phyloP scores from a whole-genome alignment of 495 filamentous ascomycete species.

The Penicillium nucicola region DNA sequence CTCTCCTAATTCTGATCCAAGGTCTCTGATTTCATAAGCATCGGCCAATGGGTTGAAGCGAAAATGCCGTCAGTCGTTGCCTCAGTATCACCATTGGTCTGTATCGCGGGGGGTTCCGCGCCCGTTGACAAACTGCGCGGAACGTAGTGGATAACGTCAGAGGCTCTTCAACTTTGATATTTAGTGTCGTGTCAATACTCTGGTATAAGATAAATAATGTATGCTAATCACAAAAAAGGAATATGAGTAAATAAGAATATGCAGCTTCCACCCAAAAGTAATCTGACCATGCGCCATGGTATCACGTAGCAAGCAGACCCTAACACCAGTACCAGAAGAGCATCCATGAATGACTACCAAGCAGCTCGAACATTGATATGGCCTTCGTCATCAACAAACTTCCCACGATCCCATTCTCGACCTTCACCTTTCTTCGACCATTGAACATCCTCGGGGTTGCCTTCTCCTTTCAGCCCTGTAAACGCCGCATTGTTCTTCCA shows the following conservation, averaged over 20 bases:
- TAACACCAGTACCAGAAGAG: slow-evolving; percentile 6
- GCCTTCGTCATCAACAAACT: slow-evolving; percentile 66
- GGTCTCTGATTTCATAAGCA: neutral
- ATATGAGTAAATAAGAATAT: neutral
- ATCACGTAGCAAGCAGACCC: slow-evolving; percentile 4
- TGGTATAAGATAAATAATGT: no score
- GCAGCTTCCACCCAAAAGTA: neutral
- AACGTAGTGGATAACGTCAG: slow-evolving; percentile 1
- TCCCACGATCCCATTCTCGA: slow-evolving; percentile 91
- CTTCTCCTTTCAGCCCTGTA: slow-evolving; percentile 36
- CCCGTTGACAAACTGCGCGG: slow-evolving; percentile 33
- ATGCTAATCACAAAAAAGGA: neutral
- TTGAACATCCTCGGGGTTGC: slow-evolving; percentile 60
- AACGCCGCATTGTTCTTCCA: slow-evolving; percentile 66
- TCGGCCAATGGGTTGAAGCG: neutral
- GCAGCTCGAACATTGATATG: slow-evolving; percentile 49
- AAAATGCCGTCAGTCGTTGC: slow-evolving; percentile 6
- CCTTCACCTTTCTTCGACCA: slow-evolving; percentile 78
- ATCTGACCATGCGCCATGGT: slow-evolving; percentile 1
- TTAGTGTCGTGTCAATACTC: no score
- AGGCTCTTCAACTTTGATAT: neutral
- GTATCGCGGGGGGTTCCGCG: slow-evolving; percentile 26
- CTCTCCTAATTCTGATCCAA: no score
- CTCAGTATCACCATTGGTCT: slow-evolving; percentile 2
- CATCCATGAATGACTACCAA: slow-evolving; percentile 29